Evolutionary conservation across 2,329 filamentous ascomycete species (phyloP).

Genomic region (Phaeosphaeriaceae sp.): DNA sequence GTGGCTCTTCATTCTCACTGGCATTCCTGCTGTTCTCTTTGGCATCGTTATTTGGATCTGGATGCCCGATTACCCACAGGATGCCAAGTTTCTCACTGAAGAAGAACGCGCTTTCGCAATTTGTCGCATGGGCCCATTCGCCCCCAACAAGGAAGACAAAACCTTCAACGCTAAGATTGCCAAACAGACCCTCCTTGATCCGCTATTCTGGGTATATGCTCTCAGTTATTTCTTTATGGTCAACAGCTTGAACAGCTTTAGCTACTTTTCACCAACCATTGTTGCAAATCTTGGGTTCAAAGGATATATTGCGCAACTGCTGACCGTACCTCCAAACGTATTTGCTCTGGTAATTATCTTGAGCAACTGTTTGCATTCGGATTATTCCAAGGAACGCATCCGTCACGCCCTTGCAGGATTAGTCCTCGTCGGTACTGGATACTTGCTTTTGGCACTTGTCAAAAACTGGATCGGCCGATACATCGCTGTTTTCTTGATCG

Average conservation of each 20-base stretch:
- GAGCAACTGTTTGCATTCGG: slow-evolving; percentile 27
- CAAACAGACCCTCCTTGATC: slow-evolving; percentile 56
- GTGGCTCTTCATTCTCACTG: slow-evolving; percentile 64
- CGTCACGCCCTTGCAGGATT: slow-evolving; percentile 25
- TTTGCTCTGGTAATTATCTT: slow-evolving; percentile 61
- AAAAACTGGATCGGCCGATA: slow-evolving; percentile 30
- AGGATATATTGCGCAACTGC: slow-evolving; percentile 67
- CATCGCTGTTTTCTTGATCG: slow-evolving; percentile 28
- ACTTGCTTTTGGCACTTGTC: slow-evolving; percentile 23
- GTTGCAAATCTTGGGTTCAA: slow-evolving; percentile 63
- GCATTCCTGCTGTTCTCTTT: slow-evolving; percentile 69
- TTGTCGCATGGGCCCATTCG: slow-evolving; percentile 63
- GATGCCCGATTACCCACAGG: slow-evolving; percentile 76
- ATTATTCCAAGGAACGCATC: slow-evolving; percentile 27
- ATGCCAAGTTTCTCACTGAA: slow-evolving; percentile 72
- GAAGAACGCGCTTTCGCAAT: slow-evolving; percentile 74
- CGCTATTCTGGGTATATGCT: slow-evolving; percentile 61
- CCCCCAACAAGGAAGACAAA: slow-evolving; percentile 45
- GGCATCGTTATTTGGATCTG: slow-evolving; percentile 73
- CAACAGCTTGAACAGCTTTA: slow-evolving; percentile 52
- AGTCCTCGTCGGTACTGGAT: slow-evolving; percentile 23
- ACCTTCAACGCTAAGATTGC: slow-evolving; percentile 57
- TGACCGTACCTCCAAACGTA: slow-evolving; percentile 71
- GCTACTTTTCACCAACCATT: slow-evolving; percentile 67
- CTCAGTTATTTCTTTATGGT: slow-evolving; percentile 38